phyloP scores from a whole-genome alignment of 768 basidiomycete genomes.

The Panaeolus papilionaceus region DNA sequence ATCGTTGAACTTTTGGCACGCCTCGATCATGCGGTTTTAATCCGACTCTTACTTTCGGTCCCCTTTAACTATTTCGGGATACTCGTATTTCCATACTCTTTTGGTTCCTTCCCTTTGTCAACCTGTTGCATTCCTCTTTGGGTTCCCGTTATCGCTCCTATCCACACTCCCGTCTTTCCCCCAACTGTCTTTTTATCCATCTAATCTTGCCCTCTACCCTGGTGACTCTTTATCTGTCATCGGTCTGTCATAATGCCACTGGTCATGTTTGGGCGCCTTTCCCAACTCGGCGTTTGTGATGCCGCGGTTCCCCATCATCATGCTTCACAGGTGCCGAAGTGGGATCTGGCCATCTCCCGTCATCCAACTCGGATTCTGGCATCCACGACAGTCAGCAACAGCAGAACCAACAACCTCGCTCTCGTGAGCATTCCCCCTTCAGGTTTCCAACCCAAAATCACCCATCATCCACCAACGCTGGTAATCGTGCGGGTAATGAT shows the following conservation, averaged over 20 bases:
- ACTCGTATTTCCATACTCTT: slow-evolving; percentile 4
- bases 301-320: neutral
- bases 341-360: neutral
- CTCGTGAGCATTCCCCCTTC: slow-evolving; percentile 19
- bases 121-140: neutral
- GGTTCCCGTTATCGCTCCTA: slow-evolving; percentile 5
- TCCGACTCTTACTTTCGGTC: slow-evolving; percentile 2
- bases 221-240: slow-evolving; percentile 3
- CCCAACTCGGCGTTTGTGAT: slow-evolving; percentile 1
- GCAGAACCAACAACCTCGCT: slow-evolving; percentile 14
- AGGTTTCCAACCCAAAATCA: slow-evolving; percentile 15
- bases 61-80: slow-evolving; percentile 7
- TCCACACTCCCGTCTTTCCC: neutral
- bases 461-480: slow-evolving; percentile 49
- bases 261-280: slow-evolving; percentile 6
- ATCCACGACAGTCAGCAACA: slow-evolving; percentile 11
- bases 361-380: neutral
- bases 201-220: slow-evolving; percentile 1
- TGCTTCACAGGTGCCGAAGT: neutral
- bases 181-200: neutral
- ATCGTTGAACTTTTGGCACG: neutral
- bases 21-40: neutral
- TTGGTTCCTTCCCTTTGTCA: neutral
- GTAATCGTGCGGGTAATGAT: slow-evolving; percentile 38
- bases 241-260: neutral